Percentiles rank a stretch among this genome's conserved stretches.
These are phyloP conservation scores for Cenococcum geophilum DNA, from an alignment of 495 filamentous ascomycete genomes.

Conservation along the genomic window DNA sequence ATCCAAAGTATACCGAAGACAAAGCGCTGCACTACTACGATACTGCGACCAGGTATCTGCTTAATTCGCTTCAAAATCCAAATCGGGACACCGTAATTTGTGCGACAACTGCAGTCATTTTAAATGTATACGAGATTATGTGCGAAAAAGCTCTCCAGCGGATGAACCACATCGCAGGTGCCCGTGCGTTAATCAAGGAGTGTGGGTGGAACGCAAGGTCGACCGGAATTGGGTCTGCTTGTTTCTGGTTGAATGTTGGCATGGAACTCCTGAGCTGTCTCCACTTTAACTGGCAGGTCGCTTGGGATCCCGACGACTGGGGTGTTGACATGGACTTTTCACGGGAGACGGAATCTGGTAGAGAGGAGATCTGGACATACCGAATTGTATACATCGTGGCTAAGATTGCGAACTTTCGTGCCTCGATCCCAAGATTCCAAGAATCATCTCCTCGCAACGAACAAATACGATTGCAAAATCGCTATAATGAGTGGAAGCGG, in stretches of 20 bases:
- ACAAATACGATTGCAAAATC: conserved; percentile 56
- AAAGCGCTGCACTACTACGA: conserved; percentile 79
- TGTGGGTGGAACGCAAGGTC: conserved; percentile 83
- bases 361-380: conserved; percentile 86
- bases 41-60: conserved; percentile 66
- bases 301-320: conserved; percentile 93
- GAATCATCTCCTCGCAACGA: conserved; percentile 54
- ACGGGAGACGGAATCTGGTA: conserved; percentile 44
- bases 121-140: conserved; percentile 93
- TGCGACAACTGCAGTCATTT: conserved; percentile 79
- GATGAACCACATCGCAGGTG: conserved; percentile 83
- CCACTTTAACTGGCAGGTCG: conserved; percentile 77
- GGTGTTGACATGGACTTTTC: conserved; percentile 76
- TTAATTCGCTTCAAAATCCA: conserved; percentile 69
- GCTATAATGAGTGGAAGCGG: conserved; percentile 69
- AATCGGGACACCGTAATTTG: conserved; percentile 79
- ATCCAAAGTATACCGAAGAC: conserved; percentile 65
- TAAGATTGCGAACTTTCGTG: conserved; percentile 79
- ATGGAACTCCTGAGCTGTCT: conserved; percentile 87
- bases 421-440: conserved; percentile 55
- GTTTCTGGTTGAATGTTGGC: conserved; percentile 90
- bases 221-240: conserved; percentile 74
- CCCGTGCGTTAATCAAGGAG: conserved; percentile 82
- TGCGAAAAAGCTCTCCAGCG: conserved; percentile 64
- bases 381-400: conserved; percentile 85